These are phyloP conservation scores for Candida stauntonica DNA, from an alignment of 805 yeast genomes.

Conservation along the genomic window DNA sequence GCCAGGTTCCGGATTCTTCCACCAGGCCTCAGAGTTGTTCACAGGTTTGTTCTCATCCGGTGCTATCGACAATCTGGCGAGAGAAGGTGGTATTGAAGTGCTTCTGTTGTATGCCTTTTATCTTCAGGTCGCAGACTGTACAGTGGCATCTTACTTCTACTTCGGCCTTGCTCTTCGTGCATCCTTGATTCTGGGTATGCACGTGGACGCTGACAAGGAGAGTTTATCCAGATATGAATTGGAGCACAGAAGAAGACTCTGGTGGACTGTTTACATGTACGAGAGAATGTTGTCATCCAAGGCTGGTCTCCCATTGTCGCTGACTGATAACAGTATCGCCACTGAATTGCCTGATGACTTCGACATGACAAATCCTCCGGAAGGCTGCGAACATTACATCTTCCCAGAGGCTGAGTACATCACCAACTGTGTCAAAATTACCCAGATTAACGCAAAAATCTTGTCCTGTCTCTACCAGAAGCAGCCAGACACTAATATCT, in stretches of 20 bases:
- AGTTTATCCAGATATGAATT: constrained; percentile 62
- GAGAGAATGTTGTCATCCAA: constrained; percentile 82
- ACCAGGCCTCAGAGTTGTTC: constrained; percentile 74
- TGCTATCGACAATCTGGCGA: constrained; percentile 71
- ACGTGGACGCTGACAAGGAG: constrained; percentile 75
- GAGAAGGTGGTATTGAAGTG: constrained; percentile 79
- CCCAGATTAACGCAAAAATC: constrained; percentile 73
- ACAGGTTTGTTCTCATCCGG: constrained; percentile 76
- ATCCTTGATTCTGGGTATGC: constrained; percentile 71
- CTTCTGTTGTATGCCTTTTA: constrained; percentile 71
- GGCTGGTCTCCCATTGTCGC: constrained; percentile 73
- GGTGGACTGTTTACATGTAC: constrained; percentile 83
- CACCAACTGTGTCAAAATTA: constrained; percentile 71
- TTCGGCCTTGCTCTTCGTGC: constrained; percentile 74
- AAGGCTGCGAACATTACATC: constrained; percentile 58
- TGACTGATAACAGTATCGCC: constrained; percentile 78
- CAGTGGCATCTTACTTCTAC: constrained; percentile 75
- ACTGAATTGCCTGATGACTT: constrained; percentile 72
- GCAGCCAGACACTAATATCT: constrained; percentile 70
- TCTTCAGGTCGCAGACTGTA: constrained; percentile 79
- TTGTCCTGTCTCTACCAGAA: constrained; percentile 65
- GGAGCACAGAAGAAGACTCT: constrained; percentile 77
- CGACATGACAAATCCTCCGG: constrained; percentile 58
- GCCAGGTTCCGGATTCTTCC: constrained; percentile 77
- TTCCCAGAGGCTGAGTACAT: constrained; percentile 78